These are phyloP conservation scores for Colletotrichum scovillei DNA, from an alignment of 2,329 filamentous ascomycete genomes.

Conservation along the genomic window DNA sequence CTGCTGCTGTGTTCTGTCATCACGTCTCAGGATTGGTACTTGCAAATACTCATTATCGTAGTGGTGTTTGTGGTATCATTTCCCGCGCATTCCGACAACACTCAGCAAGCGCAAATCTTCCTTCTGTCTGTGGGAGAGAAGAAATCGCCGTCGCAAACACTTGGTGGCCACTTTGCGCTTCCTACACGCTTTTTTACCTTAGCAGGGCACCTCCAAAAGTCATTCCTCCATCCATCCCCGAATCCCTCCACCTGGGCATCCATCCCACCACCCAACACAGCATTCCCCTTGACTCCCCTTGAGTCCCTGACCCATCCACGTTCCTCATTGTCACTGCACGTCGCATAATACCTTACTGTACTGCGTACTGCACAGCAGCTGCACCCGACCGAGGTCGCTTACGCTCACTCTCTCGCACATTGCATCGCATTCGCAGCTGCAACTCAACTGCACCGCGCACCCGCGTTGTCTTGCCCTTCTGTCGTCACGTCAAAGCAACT, in stretches of 20 bases:
- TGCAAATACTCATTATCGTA: background rate
- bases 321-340: slow-evolving; percentile 1
- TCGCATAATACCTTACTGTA: no score
- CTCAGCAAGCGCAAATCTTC: background rate
- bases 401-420: background rate
- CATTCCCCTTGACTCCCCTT: background rate
- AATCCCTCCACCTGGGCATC: background rate
- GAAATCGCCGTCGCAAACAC: no score
- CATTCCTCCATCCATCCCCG: no score
- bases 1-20: background rate
- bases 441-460: background rate
- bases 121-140: background rate
- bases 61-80: background rate
- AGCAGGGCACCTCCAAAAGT: no score
- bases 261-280: background rate
- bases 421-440: background rate
- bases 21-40: background rate
- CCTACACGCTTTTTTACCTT: no score
- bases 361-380: background rate
- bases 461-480: background rate
- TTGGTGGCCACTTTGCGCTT: no score
- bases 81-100: background rate
- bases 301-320: background rate
- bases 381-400: slow-evolving; percentile 1
- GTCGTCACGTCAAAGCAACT: background rate